phyloP scores from a whole-genome alignment of 202 grass and related monocot genomes.

The Musa balbisiana region DNA sequence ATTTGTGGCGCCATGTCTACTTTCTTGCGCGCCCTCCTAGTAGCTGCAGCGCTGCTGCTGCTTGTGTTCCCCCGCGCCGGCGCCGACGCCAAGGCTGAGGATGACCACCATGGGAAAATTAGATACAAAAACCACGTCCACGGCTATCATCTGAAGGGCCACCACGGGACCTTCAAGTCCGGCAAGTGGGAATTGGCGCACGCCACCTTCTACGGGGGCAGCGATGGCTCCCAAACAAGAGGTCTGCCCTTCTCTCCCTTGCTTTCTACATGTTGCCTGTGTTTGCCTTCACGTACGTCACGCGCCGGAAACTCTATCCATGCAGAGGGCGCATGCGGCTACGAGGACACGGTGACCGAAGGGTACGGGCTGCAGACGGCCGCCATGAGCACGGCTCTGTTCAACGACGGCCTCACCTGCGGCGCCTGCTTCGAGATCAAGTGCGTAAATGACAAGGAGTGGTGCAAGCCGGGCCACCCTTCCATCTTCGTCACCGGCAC shows the following conservation, averaged over 20 bases:
- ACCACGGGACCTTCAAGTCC: background rate
- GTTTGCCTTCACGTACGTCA: too few relatives aligned
- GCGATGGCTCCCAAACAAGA: background rate
- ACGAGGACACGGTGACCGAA: background rate
- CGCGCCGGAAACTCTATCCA: too few relatives aligned
- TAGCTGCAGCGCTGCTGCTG: too few relatives aligned
- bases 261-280: too few relatives aligned
- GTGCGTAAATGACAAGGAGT: slow-evolving; percentile 10
- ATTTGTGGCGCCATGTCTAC: too few relatives aligned
- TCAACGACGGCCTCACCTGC: background rate
- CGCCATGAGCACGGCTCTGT: background rate
- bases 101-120: too few relatives aligned
- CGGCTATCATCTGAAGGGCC: background rate
- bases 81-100: too few relatives aligned
- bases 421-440: slow-evolving; percentile 6
- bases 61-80: too few relatives aligned
- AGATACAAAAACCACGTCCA: too few relatives aligned
- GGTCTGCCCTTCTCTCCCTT: background rate
- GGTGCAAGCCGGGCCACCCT: background rate
- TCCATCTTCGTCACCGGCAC: background rate
- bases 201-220: background rate
- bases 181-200: background rate
- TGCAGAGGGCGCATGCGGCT: background rate
- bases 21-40: too few relatives aligned
- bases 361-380: slow-evolving; percentile 7